A percentile compares a stretch with the other conserved stretches of the same genome.
phyloP scores from a whole-genome alignment of 2,329 filamentous ascomycete species.

The Pestalotiopsis sp. region DNA sequence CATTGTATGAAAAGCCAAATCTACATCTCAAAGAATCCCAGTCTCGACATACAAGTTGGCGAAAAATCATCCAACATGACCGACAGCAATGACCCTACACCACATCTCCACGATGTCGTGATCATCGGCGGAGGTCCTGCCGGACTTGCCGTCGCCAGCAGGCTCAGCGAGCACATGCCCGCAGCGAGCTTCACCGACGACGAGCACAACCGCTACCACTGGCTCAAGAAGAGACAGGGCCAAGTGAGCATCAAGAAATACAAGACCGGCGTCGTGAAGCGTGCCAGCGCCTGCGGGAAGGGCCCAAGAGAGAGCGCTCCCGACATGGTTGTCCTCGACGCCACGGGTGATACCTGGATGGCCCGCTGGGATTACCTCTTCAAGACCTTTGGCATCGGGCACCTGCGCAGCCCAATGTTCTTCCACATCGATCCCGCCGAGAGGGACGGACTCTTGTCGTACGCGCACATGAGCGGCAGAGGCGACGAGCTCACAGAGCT shows the following conservation, averaged over 20 bases:
- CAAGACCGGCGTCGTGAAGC: conserved; percentile 39
- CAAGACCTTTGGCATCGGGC: conserved; percentile 66
- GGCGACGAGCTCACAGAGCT: conserved; percentile 71
- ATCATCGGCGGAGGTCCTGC: conserved; percentile 77
- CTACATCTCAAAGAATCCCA: not conserved
- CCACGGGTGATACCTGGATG: conserved; percentile 67
- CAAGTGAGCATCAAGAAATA: conserved; percentile 60
- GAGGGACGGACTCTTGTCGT: conserved; percentile 72
- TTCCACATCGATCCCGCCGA: conserved; percentile 80
- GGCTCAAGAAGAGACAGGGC: conserved; percentile 68
- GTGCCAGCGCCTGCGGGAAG: conserved; percentile 24
- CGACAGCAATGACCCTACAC: conserved; percentile 14
- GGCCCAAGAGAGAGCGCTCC: conserved; percentile 34
- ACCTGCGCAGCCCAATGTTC: conserved; percentile 79
- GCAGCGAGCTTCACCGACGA: conserved; percentile 83
- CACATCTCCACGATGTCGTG: conserved; percentile 63
- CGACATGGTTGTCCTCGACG: conserved; percentile 68
- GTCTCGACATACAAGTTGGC: not conserved
- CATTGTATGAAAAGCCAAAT: not conserved
- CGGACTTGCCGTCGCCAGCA: conserved; percentile 73
- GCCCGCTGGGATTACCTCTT: conserved; percentile 72
- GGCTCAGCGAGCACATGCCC: conserved; percentile 72
- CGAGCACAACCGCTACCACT: conserved; percentile 80
- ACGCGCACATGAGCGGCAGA: conserved; percentile 63
- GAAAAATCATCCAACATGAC: conserved; percentile 13